These are phyloP conservation scores for Stephanodiscus minutulus DNA, from an alignment of 108 stramenopile genomes.

Conservation along the genomic window DNA sequence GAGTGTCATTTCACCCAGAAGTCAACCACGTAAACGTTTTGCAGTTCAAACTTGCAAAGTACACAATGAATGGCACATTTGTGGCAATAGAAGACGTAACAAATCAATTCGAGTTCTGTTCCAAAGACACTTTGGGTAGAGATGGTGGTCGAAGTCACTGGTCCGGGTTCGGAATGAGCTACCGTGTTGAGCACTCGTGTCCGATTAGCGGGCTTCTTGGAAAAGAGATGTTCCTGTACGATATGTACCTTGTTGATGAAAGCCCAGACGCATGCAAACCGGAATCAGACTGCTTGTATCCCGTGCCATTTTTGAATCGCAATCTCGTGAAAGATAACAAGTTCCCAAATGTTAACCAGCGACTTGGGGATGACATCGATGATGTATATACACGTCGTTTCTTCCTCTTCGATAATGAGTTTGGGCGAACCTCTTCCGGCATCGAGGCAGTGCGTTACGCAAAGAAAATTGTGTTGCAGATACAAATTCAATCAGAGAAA, in stretches of 20 bases:
- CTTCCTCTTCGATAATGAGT: constrained; percentile 69
- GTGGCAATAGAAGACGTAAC: constrained; percentile 57
- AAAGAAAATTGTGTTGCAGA: constrained; percentile 47
- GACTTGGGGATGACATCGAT: constrained; percentile 48
- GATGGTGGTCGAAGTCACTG: constrained; percentile 22
- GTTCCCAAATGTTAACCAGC: constrained; percentile 56
- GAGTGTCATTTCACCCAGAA: constrained; percentile 38
- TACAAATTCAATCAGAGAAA: constrained; percentile 38
- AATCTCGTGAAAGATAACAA: constrained; percentile 34
- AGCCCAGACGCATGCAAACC: constrained; percentile 30
- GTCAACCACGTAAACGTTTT: constrained; percentile 23
- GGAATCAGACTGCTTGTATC: constrained; percentile 51
- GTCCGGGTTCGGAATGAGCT: constrained; percentile 54
- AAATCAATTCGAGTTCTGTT: constrained; percentile 70
- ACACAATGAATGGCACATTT: constrained; percentile 69
- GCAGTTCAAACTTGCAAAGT: constrained; percentile 61
- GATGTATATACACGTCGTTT: constrained; percentile 73
- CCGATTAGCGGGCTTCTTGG: constrained; percentile 45
- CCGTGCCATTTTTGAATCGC: constrained; percentile 60
- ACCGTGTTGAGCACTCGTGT: constrained; percentile 50
- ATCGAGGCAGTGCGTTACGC: constrained; percentile 69
- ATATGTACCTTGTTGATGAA: constrained; percentile 70
- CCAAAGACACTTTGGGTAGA: constrained; percentile 19
- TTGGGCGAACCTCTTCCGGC: constrained; percentile 37
- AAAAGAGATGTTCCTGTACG: constrained; percentile 68